A percentile compares a stretch with the other conserved stretches of the same genome.
Evolutionary conservation across 805 yeast genomes (phyloP).

Genomic region (Candida broadrunensis): DNA sequence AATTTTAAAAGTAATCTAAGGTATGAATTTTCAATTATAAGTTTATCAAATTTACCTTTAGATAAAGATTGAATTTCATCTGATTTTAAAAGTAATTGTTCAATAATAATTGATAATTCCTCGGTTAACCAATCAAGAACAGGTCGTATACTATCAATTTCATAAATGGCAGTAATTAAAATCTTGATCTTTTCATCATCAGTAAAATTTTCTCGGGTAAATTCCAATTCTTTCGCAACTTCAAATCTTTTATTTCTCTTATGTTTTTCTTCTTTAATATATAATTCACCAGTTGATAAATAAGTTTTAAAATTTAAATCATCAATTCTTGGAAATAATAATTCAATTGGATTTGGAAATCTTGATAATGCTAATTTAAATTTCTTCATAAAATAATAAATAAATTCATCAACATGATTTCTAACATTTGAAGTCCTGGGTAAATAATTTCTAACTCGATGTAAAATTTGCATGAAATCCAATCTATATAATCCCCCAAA

Average conservation of each 20-base stretch:
- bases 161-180: slow-evolving; percentile 46
- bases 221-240: slow-evolving; percentile 34
- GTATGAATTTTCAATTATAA: slow-evolving; percentile 35
- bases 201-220: slow-evolving; percentile 24
- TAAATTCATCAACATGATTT: slow-evolving; percentile 61
- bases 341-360: slow-evolving; percentile 59
- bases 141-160: slow-evolving; percentile 36
- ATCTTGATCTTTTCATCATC: slow-evolving; percentile 50
- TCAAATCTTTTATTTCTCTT: slow-evolving; percentile 18
- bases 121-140: slow-evolving; percentile 44
- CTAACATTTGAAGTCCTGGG: slow-evolving; percentile 45
- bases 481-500: slow-evolving; percentile 59
- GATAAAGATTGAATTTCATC: slow-evolving; percentile 1
- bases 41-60: background rate
- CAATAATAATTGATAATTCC: slow-evolving; percentile 18
- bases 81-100: slow-evolving; percentile 20
- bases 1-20: slow-evolving; percentile 45
- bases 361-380: slow-evolving; percentile 46
- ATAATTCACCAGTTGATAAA: slow-evolving; percentile 58
- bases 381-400: slow-evolving; percentile 62
- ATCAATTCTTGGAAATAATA: slow-evolving; percentile 63
- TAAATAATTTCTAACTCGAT: slow-evolving; percentile 46
- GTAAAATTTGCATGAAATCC: slow-evolving; percentile 67
- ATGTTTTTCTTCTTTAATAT: slow-evolving; percentile 17
- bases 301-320: slow-evolving; percentile 44